phyloP scores from a whole-genome alignment of 306 rosid genomes.

The Vicia faba region DNA sequence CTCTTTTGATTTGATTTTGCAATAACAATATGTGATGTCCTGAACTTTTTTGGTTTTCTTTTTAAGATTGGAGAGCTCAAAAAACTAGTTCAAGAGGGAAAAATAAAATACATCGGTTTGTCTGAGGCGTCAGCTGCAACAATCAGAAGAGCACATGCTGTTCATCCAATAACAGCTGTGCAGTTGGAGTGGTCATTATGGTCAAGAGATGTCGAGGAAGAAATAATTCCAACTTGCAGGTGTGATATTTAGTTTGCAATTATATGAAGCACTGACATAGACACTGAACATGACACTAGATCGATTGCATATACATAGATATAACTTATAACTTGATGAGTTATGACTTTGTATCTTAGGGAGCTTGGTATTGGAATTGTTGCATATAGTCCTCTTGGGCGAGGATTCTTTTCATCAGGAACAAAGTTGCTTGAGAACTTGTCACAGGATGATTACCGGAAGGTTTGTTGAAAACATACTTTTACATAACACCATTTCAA shows the following conservation, averaged over 20 bases:
- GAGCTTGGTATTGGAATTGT: slow-evolving; percentile 73
- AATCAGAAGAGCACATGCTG: slow-evolving; percentile 72
- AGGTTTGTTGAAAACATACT: slow-evolving; percentile 43
- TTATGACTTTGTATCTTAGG: slow-evolving; percentile 33
- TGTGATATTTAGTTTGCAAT: slow-evolving; percentile 28
- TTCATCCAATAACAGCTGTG: slow-evolving; percentile 67
- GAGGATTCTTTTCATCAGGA: slow-evolving; percentile 66
- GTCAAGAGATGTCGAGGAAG: slow-evolving; percentile 66
- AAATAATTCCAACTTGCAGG: slow-evolving; percentile 66
- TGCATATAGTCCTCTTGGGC: slow-evolving; percentile 70
- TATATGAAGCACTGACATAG: too few species aligned
- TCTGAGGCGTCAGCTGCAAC: slow-evolving; percentile 72
- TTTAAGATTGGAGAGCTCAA: slow-evolving; percentile 68
- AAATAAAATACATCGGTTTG: slow-evolving; percentile 59
- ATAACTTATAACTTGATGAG: background rate
- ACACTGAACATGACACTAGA: too few species aligned
- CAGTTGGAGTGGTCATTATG: slow-evolving; percentile 69
- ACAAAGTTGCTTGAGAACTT: slow-evolving; percentile 42
- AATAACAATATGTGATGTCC: background rate
- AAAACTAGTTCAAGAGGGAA: slow-evolving; percentile 65
- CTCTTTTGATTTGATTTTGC: background rate
- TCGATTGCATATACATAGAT: too few species aligned
- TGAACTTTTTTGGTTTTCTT: background rate
- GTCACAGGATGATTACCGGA: slow-evolving; percentile 39
- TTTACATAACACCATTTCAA: background rate